These are phyloP conservation scores for Boletus rubroflammeus DNA, from an alignment of 768 basidiomycete genomes.

Conservation along the genomic window DNA sequence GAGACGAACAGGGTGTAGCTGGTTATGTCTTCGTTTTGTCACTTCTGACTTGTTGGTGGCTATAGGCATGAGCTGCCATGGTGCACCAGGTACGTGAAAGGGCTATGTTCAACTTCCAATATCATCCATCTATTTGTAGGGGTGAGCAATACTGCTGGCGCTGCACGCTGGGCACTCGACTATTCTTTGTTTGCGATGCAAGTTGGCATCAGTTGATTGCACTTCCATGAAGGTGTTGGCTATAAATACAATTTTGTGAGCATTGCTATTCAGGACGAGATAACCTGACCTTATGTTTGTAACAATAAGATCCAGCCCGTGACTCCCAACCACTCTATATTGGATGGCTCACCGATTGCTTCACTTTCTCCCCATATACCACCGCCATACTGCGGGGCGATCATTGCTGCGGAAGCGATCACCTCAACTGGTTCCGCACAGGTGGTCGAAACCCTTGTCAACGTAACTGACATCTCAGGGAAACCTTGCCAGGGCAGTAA, in stretches of 20 bases:
- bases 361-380: conserved; percentile 60
- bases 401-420: conserved; percentile 57
- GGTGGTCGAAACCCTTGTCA: conserved; percentile 47
- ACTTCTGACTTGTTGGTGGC: not conserved
- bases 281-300: not conserved
- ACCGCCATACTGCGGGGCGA: conserved; percentile 61
- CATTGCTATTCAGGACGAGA: not conserved
- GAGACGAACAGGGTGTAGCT: conserved; percentile 54
- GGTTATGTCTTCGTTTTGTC: conserved; percentile 15
- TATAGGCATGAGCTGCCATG: conserved; percentile 36
- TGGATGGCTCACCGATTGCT: conserved; percentile 50
- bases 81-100: conserved; percentile 27
- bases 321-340: conserved; percentile 52
- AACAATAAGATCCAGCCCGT: conserved; percentile 57
- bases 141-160: conserved; percentile 68
- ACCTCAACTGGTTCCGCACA: conserved; percentile 41
- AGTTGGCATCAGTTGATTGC: conserved; percentile 50
- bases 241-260: conserved; percentile 66
- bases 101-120: not conserved
- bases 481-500: conserved; percentile 46
- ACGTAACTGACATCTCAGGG: conserved; percentile 48
- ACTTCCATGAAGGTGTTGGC: conserved; percentile 67
- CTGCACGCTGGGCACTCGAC: conserved; percentile 65
- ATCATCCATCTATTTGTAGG: conserved; percentile 31
- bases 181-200: conserved; percentile 59